phyloP scores from a whole-genome alignment of 257 asterid genomes.

The Primulina huaijiensis region DNA sequence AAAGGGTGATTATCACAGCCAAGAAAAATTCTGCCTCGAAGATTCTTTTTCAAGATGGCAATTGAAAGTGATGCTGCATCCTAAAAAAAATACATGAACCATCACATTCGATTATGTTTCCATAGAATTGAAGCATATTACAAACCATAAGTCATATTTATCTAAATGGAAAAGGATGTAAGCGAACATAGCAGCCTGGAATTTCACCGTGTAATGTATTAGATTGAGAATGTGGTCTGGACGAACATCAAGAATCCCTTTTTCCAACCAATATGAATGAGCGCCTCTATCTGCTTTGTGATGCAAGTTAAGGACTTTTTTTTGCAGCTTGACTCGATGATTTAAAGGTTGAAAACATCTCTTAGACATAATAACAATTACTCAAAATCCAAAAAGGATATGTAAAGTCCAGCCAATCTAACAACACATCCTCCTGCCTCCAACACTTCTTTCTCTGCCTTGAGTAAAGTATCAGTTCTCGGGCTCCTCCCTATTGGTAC shows the following conservation, averaged over 20 bases:
- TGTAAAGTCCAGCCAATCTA: constrained; percentile 96
- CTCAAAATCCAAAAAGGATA: constrained; percentile 59
- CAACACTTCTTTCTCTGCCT: constrained; percentile 71
- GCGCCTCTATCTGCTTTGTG: constrained; percentile 92
- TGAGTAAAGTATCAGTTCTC: constrained; percentile 79
- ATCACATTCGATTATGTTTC: not conserved
- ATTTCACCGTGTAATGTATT: constrained; percentile 77
- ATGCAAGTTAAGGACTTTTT: constrained; percentile 50
- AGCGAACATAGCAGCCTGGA: not conserved
- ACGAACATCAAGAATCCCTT: constrained; percentile 65
- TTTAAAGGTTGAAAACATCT: constrained; percentile 6
- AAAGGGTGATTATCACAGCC: constrained; percentile 94
- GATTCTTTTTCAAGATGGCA: constrained; percentile 67
- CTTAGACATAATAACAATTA: constrained; percentile 8
- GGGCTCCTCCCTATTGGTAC: constrained; percentile 90
- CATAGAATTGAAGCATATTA: constrained; percentile 3
- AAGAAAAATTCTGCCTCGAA: constrained; percentile 54
- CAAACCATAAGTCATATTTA: not conserved
- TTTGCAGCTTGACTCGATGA: constrained; percentile 10
- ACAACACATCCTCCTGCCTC: constrained; percentile 85
- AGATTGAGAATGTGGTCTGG: constrained; percentile 95
- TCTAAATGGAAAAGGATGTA: not conserved
- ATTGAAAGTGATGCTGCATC: constrained; percentile 88
- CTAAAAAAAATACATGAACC: constrained; percentile 32
- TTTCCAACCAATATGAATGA: constrained; percentile 79